These are phyloP conservation scores for Pseudonectria foliicola DNA, from an alignment of 2,329 filamentous ascomycete species.

Conservation along the genomic window DNA sequence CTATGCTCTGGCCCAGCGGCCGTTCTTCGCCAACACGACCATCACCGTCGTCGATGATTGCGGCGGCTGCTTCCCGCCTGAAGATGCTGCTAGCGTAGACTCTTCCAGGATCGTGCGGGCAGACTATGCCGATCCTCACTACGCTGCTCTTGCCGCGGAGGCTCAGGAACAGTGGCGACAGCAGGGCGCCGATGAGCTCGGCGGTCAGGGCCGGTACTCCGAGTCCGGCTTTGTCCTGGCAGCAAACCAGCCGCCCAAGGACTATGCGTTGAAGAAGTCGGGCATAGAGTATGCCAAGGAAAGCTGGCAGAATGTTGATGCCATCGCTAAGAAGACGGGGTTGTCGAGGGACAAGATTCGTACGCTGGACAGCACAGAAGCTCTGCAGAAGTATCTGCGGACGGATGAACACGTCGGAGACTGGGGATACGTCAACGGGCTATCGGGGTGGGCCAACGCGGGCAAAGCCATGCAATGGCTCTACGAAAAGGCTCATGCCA, in stretches of 20 bases:
- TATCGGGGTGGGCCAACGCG: conserved; percentile 76
- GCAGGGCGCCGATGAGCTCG: conserved; percentile 46
- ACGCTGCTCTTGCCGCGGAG: conserved; percentile 63
- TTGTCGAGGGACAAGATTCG: conserved; percentile 32
- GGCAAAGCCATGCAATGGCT: conserved; percentile 62
- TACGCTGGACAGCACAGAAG: conserved; percentile 36
- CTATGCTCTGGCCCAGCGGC: conserved; percentile 58
- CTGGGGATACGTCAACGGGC: conserved; percentile 67
- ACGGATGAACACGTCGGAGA: conserved; percentile 49
- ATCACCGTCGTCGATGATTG: conserved; percentile 56
- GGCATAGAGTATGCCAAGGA: conserved; percentile 52
- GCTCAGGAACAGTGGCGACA: conserved; percentile 66
- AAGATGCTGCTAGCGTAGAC: conserved; percentile 55
- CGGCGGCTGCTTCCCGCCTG: conserved; percentile 49
- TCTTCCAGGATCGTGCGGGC: conserved; percentile 57
- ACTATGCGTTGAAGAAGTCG: conserved; percentile 29
- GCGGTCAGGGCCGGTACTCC: conserved; percentile 59
- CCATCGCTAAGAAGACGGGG: conserved; percentile 35
- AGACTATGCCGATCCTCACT: conserved; percentile 77
- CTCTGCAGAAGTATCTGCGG: conserved; percentile 38
- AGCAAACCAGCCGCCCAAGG: conserved; percentile 37
- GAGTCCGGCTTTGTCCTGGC: conserved; percentile 64
- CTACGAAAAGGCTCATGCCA: conserved; percentile 44
- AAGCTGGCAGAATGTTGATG: conserved; percentile 55
- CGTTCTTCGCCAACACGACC: conserved; percentile 42